Conservation (phyloP, 2,329 filamentous ascomycete genomes). For the Sarocladium brachiariae region DNA sequence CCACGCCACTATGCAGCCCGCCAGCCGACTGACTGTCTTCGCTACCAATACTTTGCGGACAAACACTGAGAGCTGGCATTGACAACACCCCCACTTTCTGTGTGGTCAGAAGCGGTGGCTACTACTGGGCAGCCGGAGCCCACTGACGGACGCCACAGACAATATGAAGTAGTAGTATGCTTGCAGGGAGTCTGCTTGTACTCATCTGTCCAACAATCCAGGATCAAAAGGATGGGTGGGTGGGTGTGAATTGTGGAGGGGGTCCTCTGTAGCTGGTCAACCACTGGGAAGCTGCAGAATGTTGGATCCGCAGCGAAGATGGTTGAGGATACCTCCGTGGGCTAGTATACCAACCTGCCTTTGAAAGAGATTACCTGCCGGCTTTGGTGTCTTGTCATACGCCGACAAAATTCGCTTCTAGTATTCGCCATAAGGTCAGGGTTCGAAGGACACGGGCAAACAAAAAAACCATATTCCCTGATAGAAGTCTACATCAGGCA, state of each 20-base stretch:
- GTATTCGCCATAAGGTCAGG: no score
- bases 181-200: slow-evolving; percentile 1
- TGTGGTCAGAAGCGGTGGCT: not conserved
- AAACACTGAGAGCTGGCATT: not conserved
- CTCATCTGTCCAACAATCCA: not conserved
- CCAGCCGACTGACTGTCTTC: not conserved
- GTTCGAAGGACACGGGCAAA: no score
- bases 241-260: not conserved
- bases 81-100: not conserved
- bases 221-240: not conserved
- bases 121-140: not conserved
- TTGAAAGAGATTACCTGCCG: no score
- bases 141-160: slow-evolving; percentile 1
- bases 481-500: no score
- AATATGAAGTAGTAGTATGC: not conserved
- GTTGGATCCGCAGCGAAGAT: not conserved
- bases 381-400: no score
- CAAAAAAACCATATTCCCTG: no score
- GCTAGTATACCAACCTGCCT: not conserved
- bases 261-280: not conserved
- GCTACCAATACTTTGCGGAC: not conserved
- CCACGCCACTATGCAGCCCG: slow-evolving; percentile 2
- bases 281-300: slow-evolving; percentile 5
- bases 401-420: no score
- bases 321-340: not conserved